phyloP scores from a whole-genome alignment of 192 early-diverging fungal species.

The Chytriomyces hyalinus region DNA sequence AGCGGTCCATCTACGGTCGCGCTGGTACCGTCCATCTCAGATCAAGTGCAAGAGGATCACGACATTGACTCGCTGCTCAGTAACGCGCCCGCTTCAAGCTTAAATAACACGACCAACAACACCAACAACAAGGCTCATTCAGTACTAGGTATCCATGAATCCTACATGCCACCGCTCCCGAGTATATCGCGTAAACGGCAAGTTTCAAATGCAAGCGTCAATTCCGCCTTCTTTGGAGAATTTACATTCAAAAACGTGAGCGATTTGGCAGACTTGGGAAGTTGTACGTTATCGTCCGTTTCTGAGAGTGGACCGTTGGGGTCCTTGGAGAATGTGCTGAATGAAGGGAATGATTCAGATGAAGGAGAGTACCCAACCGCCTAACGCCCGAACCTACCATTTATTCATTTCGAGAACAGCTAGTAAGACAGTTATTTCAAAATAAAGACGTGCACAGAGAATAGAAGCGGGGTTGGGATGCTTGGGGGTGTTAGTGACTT shows the following conservation, averaged over 20 bases:
- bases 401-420: no score
- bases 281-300: not conserved
- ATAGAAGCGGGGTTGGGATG: no score
- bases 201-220: conserved; percentile 26
- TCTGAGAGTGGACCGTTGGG: not conserved
- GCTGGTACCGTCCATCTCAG: no score
- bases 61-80: conserved; percentile 1
- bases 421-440: no score
- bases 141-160: conserved; percentile 1
- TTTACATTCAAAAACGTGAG: conserved; percentile 58
- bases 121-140: conserved; percentile 23
- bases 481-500: no score
- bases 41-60: not conserved
- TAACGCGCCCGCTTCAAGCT: not conserved
- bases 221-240: conserved; percentile 46
- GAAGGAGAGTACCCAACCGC: no score
- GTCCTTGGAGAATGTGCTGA: no score
- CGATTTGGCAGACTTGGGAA: conserved; percentile 44
- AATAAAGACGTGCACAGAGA: no score
- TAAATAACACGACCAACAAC: not conserved
- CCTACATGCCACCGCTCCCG: not conserved
- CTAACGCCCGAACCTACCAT: no score
- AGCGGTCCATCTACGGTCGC: no score
- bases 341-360: no score
- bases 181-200: conserved; percentile 16